These are phyloP conservation scores for Borovskyia barvae DNA, from an alignment of 208 protist genomes.

Conservation along the genomic window DNA sequence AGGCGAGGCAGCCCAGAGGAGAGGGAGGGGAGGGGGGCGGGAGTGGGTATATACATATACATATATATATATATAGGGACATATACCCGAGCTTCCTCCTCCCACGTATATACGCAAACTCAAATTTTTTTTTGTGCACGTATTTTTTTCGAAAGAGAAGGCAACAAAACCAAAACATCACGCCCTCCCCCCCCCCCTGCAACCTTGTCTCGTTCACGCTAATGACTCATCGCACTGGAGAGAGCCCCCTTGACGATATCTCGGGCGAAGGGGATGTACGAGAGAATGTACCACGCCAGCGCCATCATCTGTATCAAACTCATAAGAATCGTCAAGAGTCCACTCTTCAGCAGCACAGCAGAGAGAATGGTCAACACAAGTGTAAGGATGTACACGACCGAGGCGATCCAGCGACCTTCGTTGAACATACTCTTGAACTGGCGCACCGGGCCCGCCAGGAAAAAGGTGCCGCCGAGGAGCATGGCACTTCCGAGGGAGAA, in stretches of 20 bases:
- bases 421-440: constrained; percentile 86
- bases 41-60: too few relatives aligned
- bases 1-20: too few relatives aligned
- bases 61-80: too few relatives aligned
- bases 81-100: too few relatives aligned
- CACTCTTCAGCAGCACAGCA: constrained; percentile 56
- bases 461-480: constrained; percentile 60
- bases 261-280: constrained; percentile 84
- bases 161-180: too few relatives aligned
- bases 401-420: constrained; percentile 73
- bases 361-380: constrained; percentile 72
- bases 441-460: constrained; percentile 71
- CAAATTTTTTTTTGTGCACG: too few relatives aligned
- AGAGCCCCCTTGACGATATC: constrained; percentile 45
- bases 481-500: constrained; percentile 66
- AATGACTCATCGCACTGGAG: constrained; percentile 3
- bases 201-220: neutral
- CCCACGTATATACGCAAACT: too few relatives aligned
- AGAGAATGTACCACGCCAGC: constrained; percentile 86
- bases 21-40: too few relatives aligned
- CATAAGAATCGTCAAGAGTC: constrained; percentile 50
- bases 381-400: constrained; percentile 63
- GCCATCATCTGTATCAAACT: constrained; percentile 70
- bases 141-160: too few relatives aligned
- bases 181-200: neutral